A percentile compares a stretch with the other conserved stretches of the same genome.
Conservation (phyloP, 306 rosid species). For the Acacia confusa region DNA sequence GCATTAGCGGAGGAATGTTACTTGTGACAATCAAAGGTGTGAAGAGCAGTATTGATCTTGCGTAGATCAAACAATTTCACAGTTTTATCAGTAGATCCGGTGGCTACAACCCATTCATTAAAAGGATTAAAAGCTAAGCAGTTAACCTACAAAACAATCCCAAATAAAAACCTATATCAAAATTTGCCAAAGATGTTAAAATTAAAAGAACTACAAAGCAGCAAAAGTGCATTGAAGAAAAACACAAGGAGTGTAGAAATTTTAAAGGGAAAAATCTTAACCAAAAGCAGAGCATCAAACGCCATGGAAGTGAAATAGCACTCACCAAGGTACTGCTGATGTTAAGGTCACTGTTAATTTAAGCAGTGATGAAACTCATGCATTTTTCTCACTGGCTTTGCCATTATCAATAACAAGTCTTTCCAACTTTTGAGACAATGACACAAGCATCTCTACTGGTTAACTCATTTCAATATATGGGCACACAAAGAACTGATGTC, state of each 20-base stretch:
- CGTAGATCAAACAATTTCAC: slow-evolving; percentile 95
- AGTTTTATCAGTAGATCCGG: slow-evolving; percentile 98
- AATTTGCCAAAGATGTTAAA: not conserved
- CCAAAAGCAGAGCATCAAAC: not conserved
- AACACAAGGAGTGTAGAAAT: slow-evolving; percentile 13
- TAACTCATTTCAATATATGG: not conserved
- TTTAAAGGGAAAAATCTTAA: not conserved
- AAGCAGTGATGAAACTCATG: slow-evolving; percentile 13
- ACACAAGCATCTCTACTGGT: not conserved
- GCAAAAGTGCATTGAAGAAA: slow-evolving; percentile 22
- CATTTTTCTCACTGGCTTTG: not conserved
- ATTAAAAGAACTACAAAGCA: slow-evolving; percentile 11
- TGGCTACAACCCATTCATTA: slow-evolving; percentile 95
- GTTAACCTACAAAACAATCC: slow-evolving; percentile 61
- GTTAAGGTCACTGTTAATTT: not conserved
- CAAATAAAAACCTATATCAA: not conserved
- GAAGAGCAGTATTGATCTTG: slow-evolving; percentile 72
- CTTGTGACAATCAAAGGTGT: slow-evolving; percentile 95
- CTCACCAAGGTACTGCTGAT: not conserved
- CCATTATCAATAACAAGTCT: not conserved
- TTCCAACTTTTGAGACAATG: slow-evolving; percentile 13
- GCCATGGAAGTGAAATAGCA: not conserved
- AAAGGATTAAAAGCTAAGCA: slow-evolving; percentile 98
- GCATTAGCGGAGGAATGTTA: slow-evolving; percentile 40
- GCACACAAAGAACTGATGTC: not conserved